Conservation (phyloP, 78 protist genomes). For the Emiliania huxleyi region DNA sequence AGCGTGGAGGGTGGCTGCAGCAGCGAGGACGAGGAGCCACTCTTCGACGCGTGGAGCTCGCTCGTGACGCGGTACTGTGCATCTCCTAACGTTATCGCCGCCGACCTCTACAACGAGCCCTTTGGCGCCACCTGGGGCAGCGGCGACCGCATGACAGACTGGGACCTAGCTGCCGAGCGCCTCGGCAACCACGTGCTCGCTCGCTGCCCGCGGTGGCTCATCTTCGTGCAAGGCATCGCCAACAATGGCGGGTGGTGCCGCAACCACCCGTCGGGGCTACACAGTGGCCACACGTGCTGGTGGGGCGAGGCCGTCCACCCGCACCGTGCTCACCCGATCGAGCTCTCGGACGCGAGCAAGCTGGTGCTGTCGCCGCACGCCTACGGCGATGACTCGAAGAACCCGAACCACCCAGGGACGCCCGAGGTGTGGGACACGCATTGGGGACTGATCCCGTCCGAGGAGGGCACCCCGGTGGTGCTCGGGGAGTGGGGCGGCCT, state of each 20-base stretch:
- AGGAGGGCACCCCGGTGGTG: conserved; percentile 48
- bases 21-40: conserved; percentile 17
- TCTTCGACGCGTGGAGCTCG: not conserved
- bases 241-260: not conserved
- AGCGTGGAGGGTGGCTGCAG: not conserved
- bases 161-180: not conserved
- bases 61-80: conserved; percentile 1
- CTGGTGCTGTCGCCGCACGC: conserved; percentile 63
- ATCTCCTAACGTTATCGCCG: conserved; percentile 58
- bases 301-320: conserved; percentile 64
- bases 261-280: too few relatives aligned
- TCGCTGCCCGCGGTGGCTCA: conserved; percentile 44
- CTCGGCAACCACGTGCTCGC: not conserved
- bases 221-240: conserved; percentile 64
- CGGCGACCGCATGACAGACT: not conserved
- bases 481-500: conserved; percentile 75
- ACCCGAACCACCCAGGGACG: conserved; percentile 61
- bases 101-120: conserved; percentile 71
- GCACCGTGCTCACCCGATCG: conserved; percentile 10
- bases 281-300: conserved; percentile 26
- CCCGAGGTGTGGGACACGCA: conserved; percentile 60
- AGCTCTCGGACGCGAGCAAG: conserved; percentile 19
- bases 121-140: conserved; percentile 58
- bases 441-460: conserved; percentile 38
- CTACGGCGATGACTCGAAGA: conserved; percentile 57